Evolutionary conservation across 441 rosid species (phyloP), one percentile per base, ranked within the genome.

Genomic region (Capsella rubella): DNA sequence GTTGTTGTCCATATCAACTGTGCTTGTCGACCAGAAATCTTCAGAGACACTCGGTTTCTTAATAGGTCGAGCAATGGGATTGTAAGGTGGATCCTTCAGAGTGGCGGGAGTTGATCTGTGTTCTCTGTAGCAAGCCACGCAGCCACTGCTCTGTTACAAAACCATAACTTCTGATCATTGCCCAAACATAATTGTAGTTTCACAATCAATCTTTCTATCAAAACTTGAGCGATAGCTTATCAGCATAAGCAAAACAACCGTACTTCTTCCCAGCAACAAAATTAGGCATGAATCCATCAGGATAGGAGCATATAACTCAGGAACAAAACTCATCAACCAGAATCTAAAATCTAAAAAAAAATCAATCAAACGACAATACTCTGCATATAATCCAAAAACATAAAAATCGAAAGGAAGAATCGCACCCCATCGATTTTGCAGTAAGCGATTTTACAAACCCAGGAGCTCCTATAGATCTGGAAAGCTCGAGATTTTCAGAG

Each of bases 11-110:
- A 88, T 88, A 71, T 87, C 89, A 32, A 82, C 59, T 0, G 82
- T 73, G 81, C 89, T 88, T 18, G 83, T 81, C 76, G 85, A 85
- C 89, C 89, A 88, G 71, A 84, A 80, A 77, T 85, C 87, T 76
- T 88, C 89, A 1, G 85, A 81, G 67, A 65, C 54, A 63, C 78
- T 79, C 27, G 82, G 82, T 64, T 81, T 86, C 73, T 61, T 83
- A 43, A 46, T 64, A 27, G 69, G 52, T 31, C 55, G 84, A 71
- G 64, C 65, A 53, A 79, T 54, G 50, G 76, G 14, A 53, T 76
- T 71, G 62, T 59, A 65, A 3, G 82, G 56, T 65, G 78, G 82
- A 59, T 79, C 82, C 66, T 72, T 80, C 58, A 82, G 43, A 59
- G 68, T 45, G 6, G 29, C 40, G 4, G 29, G 55, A 42, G 58